phyloP scores from a whole-genome alignment of 2,329 filamentous ascomycete species.

The Arthrobotrys conoides region DNA sequence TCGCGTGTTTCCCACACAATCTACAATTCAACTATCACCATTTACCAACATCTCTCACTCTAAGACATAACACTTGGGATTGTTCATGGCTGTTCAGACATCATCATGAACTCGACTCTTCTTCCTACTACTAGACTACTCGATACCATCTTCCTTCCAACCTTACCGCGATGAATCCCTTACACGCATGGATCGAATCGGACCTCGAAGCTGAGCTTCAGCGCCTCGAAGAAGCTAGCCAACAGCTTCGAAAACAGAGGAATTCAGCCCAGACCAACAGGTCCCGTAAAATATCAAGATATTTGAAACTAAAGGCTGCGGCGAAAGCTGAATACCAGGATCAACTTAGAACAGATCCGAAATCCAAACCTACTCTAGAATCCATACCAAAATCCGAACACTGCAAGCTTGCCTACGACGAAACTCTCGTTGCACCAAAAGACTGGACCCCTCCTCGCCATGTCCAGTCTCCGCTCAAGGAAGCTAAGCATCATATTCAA shows the following conservation, averaged over 20 bases:
- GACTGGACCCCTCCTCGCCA: conserved; percentile 43
- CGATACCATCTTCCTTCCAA: not conserved
- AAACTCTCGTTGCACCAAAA: conserved; percentile 20
- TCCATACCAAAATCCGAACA: conserved; percentile 5
- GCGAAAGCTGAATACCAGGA: not conserved
- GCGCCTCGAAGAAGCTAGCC: conserved; percentile 11
- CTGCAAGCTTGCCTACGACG: conserved; percentile 5
- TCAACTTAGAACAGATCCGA: not conserved
- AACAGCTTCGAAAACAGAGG: conserved; percentile 11
- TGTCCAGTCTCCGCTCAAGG: conserved; percentile 32
- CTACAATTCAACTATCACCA: no score
- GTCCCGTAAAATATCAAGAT: not conserved
- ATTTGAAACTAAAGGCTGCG: not conserved
- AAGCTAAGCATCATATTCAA: conserved; percentile 27
- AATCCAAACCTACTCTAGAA: not conserved
- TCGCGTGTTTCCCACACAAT: not conserved
- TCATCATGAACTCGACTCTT: not conserved
- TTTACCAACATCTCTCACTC: not conserved
- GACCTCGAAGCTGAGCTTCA: conserved; percentile 43
- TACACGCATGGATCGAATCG: conserved; percentile 43
- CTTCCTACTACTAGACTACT: not conserved
- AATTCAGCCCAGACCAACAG: not conserved
- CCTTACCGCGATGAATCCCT: conserved; percentile 34
- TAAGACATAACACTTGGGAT: not conserved
- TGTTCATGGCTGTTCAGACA: not conserved